Evolutionary conservation across 805 yeast species (phyloP).

Genomic region (Yamadazyma olivae): DNA sequence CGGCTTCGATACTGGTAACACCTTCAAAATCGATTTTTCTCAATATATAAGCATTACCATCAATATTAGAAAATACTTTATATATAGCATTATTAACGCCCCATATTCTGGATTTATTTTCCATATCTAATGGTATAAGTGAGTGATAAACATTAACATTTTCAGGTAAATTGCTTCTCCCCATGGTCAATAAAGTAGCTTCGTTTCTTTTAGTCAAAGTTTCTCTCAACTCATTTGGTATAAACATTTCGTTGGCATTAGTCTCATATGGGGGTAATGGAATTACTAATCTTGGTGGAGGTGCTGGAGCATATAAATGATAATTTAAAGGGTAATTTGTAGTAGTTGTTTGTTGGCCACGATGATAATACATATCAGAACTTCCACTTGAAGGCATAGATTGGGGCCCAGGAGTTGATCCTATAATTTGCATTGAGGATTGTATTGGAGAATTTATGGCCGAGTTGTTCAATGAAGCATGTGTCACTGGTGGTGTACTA

Average conservation of each 20-base stretch:
- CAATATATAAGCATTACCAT: slow-evolving; percentile 76
- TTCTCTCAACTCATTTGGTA: slow-evolving; percentile 71
- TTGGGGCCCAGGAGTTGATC: slow-evolving; percentile 1
- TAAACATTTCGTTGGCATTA: slow-evolving; percentile 64
- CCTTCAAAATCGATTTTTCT: slow-evolving; percentile 57
- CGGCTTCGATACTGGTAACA: slow-evolving; percentile 29
- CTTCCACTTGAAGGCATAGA: slow-evolving; percentile 14
- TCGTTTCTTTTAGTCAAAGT: slow-evolving; percentile 69
- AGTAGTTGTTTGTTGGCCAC: slow-evolving; percentile 8
- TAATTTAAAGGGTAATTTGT: slow-evolving; percentile 60
- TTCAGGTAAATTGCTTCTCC: slow-evolving; percentile 50
- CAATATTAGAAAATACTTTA: slow-evolving; percentile 75
- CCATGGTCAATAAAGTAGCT: slow-evolving; percentile 69
- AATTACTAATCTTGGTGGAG: slow-evolving; percentile 67
- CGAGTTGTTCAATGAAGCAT: background rate
- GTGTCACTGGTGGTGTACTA: slow-evolving; percentile 4
- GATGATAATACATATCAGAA: slow-evolving; percentile 16
- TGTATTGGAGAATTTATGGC: slow-evolving; percentile 3
- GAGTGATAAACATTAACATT: slow-evolving; percentile 70
- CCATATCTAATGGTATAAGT: slow-evolving; percentile 72
- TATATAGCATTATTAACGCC: slow-evolving; percentile 62
- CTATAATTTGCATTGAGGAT: background rate
- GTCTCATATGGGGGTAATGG: slow-evolving; percentile 71
- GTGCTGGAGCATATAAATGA: slow-evolving; percentile 86
- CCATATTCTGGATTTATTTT: slow-evolving; percentile 35